Evolutionary conservation across 257 asterid genomes (phyloP), one percentile per base, ranked within the genome.

Genomic region (Solanum arcanum): DNA sequence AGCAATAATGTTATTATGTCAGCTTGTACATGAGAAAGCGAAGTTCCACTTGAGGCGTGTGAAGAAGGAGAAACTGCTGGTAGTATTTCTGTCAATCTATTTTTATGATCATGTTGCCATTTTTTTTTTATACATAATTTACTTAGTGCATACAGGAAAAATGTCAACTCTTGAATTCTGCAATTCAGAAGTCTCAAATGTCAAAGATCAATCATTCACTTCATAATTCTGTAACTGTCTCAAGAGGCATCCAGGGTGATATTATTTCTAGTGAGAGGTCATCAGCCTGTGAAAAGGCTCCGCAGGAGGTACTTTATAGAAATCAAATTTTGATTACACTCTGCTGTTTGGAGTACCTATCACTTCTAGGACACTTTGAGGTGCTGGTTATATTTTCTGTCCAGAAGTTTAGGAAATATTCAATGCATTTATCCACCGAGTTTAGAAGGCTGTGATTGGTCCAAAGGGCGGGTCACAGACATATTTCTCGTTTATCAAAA

Each of bases 31-130:
- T 49, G 95, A 91, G 88, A 93, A 91, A 90, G 93, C 97, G 78
- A 96, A 93, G 77, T 90, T 91, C 86, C 97, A 88, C 89, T 93
- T 94, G 94, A 90, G 91, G 91, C 88, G 85, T 90, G 89, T 89
- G 18, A 94, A 92, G 94, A 90, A 86, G 89, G 94, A 92, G 86
- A 94, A 84, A 85, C 88, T 95, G 86, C 93, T 89, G 97, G 99
- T 96, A 95, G 86, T 86, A 87, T 87, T 82, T 70, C 87, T 88
- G 83, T 90, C 37, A n/a, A 86, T 83, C 69, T 74, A 87, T 42
- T 25, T 23, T 46, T 39, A 73, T 86, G 46, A 66, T 60, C 37
- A 23, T 3, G 7, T 83, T 84, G 66, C 46, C 33, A 74, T 84
- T 35, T 72, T 83, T 20, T 29, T 86, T 86, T 16, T 86, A 2